Evolutionary conservation across 2,329 filamentous ascomycete genomes (phyloP).

Genomic region (Fonsecaea pedrosoi): DNA sequence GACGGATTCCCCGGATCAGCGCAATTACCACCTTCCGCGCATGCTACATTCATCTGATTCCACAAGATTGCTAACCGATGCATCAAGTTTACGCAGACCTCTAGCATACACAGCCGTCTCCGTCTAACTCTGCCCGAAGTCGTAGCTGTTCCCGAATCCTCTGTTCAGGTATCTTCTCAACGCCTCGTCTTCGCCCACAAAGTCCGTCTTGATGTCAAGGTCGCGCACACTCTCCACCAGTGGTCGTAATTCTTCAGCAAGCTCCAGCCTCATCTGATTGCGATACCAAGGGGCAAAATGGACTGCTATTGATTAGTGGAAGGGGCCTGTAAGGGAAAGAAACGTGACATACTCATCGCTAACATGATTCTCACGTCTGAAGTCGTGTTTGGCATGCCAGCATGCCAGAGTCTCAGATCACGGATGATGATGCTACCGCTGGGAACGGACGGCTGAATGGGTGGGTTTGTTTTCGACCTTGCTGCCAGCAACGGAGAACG

Average conservation of each 20-base stretch:
- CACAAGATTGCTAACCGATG: too few relatives aligned
- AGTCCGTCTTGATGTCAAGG: conserved; percentile 61
- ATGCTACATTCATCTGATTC: too few relatives aligned
- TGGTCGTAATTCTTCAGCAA: conserved; percentile 58
- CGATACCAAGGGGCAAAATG: conserved; percentile 54
- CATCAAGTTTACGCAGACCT: not conserved
- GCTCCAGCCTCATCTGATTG: conserved; percentile 64
- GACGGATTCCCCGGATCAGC: too few relatives aligned
- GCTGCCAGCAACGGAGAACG: conserved; percentile 45
- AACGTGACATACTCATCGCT: conserved; percentile 42
- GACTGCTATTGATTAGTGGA: conserved; percentile 38
- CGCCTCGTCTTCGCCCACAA: conserved; percentile 53
- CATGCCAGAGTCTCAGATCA: conserved; percentile 59
- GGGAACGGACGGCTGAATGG: conserved; percentile 50
- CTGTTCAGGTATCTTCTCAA: conserved; percentile 60
- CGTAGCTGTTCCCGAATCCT: conserved; percentile 67
- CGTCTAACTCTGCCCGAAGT: conserved; percentile 59
- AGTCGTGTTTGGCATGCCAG: conserved; percentile 57
- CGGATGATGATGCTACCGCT: conserved; percentile 56
- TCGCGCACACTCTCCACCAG: conserved; percentile 52
- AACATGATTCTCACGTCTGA: conserved; percentile 56
- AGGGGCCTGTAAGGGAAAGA: not conserved
- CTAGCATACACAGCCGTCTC: not conserved
- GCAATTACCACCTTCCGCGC: too few relatives aligned
- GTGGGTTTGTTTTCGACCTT: conserved; percentile 43